Base-by-base conservation (phyloP, 192 early-diverging fungal genomes). In the Gorgonomyces haynaldii region DNA sequence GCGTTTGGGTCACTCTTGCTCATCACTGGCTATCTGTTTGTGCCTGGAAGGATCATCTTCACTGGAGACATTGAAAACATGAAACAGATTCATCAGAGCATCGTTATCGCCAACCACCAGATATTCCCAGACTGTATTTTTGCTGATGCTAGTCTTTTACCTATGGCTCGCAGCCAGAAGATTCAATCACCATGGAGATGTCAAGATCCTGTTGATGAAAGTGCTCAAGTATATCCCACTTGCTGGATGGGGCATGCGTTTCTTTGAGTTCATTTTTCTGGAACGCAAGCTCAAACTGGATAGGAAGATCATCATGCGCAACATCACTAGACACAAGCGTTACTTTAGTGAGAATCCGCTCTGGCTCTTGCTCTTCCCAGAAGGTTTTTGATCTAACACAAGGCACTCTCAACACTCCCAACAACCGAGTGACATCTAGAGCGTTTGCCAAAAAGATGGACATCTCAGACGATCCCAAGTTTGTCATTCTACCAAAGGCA, bases 321-420 rank as follows among this genome's bases (percentile, higher is more conserved):
- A 79, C 26, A 56, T 74, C 28, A 27, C 45, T n/a, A 56, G 59
- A n/a, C 56, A 62, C 8, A 56, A 45, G 4, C 24, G 17, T 38
- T 54, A 64, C 43, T 24, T 9, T 7, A 49, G 35, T 4, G 34
- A 48, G 3, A 64, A 78, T 20, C 90, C 90, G 13, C 65, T 89
- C 31, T 91, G 87, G 91, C 75, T 98, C 20, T 69, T 94, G 15
- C 75, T 98, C 16, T 98, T 91, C 67, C 95, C 95, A 0, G 95
- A 98, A 64, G 95, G 46, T 31, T 8, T 8, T 31, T 8, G 5
- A 8, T 31, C 12, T 31, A 8, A 12, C 30, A 31, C 5, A 8
- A 31, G 6, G 91, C 43, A 98, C 91, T 8, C 76, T 91, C 10
- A 73, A 88, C 28, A 88, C 88, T 27, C 59, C 78, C 19, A 74